Percentiles rank a stretch among this genome's conserved stretches.
Evolutionary conservation across 2,329 filamentous ascomycete genomes (phyloP).

Genomic region (Colletotrichum magnum): DNA sequence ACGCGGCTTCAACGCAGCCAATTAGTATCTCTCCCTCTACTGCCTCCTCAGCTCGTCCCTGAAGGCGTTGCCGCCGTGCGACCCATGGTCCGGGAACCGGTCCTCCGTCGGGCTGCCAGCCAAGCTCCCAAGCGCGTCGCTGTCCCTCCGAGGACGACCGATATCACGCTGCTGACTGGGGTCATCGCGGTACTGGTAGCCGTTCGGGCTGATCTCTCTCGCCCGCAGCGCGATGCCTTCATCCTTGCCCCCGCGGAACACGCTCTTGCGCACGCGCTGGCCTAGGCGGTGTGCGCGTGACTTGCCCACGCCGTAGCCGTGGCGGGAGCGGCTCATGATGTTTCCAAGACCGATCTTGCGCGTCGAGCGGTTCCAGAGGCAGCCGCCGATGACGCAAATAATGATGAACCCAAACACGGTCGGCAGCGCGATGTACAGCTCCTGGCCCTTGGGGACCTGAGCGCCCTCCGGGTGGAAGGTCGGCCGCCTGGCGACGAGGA

Average conservation of each 20-base stretch:
- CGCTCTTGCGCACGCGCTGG: constrained; percentile 48
- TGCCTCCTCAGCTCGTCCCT: constrained; percentile 66
- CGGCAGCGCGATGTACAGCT: constrained; percentile 68
- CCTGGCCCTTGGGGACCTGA: constrained; percentile 54
- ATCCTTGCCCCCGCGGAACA: constrained; percentile 44
- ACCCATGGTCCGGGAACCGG: constrained; percentile 55
- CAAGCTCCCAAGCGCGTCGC: constrained; percentile 64
- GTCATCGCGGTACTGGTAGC: constrained; percentile 53
- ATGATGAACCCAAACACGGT: constrained; percentile 62
- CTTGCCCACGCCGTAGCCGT: constrained; percentile 61
- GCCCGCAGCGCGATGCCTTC: constrained; percentile 59
- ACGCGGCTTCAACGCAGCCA: background rate
- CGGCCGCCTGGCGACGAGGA: constrained; percentile 56
- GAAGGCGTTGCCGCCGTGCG: constrained; percentile 59
- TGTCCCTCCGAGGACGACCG: constrained; percentile 55
- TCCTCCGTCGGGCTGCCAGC: constrained; percentile 62
- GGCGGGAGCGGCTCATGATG: constrained; percentile 62
- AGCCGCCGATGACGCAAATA: constrained; percentile 67
- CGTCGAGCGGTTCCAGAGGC: constrained; percentile 67
- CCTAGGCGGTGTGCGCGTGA: constrained; percentile 53
- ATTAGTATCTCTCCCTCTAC: constrained; percentile 54
- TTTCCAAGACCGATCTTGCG: constrained; percentile 66
- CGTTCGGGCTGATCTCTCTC: constrained; percentile 39
- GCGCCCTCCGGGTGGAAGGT: constrained; percentile 49
- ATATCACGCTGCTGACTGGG: constrained; percentile 43